A percentile compares a stretch with the other conserved stretches of the same genome.
These are phyloP conservation scores for Candida ponderosae DNA, from an alignment of 805 yeast genomes.

Conservation along the genomic window DNA sequence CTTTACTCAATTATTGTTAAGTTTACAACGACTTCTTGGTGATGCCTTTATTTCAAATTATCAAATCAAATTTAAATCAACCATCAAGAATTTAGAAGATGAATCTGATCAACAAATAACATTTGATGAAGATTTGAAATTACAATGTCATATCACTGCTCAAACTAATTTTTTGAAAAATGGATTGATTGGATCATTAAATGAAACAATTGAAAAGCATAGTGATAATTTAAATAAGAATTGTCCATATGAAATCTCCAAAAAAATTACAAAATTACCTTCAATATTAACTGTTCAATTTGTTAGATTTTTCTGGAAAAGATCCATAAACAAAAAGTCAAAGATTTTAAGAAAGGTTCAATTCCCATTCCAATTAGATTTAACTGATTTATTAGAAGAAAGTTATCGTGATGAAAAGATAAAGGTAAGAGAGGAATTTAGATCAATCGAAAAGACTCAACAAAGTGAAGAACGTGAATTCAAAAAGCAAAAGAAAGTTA, in stretches of 20 bases:
- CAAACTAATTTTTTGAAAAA: constrained; percentile 82
- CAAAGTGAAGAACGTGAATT: constrained; percentile 66
- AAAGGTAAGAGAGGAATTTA: constrained; percentile 67
- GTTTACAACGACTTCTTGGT: constrained; percentile 40
- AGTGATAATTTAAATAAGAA: constrained; percentile 63
- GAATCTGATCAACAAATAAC: constrained; percentile 41
- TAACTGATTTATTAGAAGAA: constrained; percentile 80
- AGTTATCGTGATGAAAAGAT: constrained; percentile 60
- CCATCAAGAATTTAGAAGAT: constrained; percentile 53
- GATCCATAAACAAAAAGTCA: constrained; percentile 83
- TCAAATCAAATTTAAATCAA: constrained; percentile 55
- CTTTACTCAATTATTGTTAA: constrained; percentile 65
- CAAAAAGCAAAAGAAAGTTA: constrained; percentile 43
- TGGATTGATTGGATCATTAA: constrained; percentile 69
- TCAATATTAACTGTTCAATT: constrained; percentile 84
- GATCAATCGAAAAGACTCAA: constrained; percentile 67
- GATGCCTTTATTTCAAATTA: constrained; percentile 48
- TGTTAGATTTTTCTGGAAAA: constrained; percentile 93
- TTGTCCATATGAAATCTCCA: constrained; percentile 57
- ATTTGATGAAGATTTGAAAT: constrained; percentile 56
- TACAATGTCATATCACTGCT: constrained; percentile 83
- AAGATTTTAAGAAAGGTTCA: constrained; percentile 91
- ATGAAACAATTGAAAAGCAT: constrained; percentile 71
- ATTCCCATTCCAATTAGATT: constrained; percentile 89
- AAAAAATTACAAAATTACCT: constrained; percentile 69